Conservation (phyloP, 495 filamentous ascomycete species). For the Hypoxylon cercidicola region DNA sequence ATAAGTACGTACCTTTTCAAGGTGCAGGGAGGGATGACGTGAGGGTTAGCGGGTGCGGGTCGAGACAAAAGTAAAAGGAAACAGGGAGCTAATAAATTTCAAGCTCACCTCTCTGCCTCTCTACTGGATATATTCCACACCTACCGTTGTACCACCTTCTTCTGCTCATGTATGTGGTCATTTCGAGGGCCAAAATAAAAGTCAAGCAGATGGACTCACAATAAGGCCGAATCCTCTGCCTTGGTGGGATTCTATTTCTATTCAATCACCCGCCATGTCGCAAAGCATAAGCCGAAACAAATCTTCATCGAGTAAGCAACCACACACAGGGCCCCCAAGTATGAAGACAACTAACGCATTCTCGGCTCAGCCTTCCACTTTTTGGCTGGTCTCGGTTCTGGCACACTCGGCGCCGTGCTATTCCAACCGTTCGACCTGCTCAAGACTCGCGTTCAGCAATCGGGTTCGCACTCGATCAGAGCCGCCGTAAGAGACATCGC, state of each 20-base stretch:
- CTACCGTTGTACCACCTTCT: neutral
- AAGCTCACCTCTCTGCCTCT: neutral
- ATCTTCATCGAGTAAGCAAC: conserved; percentile 44
- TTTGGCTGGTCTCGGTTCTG: conserved; percentile 85
- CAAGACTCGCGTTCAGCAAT: conserved; percentile 94
- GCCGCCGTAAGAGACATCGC: conserved; percentile 78
- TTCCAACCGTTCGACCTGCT: conserved; percentile 96
- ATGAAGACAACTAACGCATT: conserved; percentile 10
- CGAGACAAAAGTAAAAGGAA: neutral
- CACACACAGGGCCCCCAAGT: no score
- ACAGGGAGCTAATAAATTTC: neutral
- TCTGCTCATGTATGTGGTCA: conserved; percentile 17
- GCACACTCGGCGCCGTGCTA: conserved; percentile 85
- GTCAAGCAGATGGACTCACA: conserved; percentile 29
- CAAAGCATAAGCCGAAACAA: conserved; percentile 31
- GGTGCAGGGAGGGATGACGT: neutral
- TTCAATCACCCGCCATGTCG: conserved; percentile 34
- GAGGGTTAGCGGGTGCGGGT: neutral
- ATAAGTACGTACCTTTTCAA: no score
- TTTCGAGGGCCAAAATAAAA: conserved; percentile 15
- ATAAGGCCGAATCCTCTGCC: conserved; percentile 27
- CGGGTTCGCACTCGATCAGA: conserved; percentile 70
- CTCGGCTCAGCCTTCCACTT: conserved; percentile 75
- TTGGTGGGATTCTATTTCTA: conserved; percentile 20
- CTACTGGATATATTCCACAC: neutral